A percentile compares a stretch with the other conserved stretches of the same genome.
These are phyloP conservation scores for Coemansia sp. DNA, from an alignment of 192 early-diverging fungal genomes.

Conservation along the genomic window DNA sequence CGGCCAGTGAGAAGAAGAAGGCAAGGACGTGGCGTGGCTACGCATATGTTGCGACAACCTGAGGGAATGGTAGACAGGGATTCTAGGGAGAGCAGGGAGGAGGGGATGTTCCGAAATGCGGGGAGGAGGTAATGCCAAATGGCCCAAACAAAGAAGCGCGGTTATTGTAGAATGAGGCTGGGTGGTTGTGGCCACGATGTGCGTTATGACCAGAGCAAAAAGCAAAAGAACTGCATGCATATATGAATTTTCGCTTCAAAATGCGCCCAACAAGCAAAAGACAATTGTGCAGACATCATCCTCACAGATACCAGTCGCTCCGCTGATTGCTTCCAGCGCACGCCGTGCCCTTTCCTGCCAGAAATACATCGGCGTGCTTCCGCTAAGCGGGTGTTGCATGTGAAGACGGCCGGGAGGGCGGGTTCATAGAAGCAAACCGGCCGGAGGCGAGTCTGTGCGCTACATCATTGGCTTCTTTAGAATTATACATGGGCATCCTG, in stretches of 20 bases:
- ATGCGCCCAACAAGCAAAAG: background rate
- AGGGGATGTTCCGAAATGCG: conserved; percentile 12
- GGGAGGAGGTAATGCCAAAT: background rate
- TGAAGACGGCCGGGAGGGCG: background rate
- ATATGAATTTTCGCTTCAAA: conserved; percentile 12
- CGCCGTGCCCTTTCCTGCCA: background rate
- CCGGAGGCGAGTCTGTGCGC: no score
- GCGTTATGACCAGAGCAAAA: conserved; percentile 17
- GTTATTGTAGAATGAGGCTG: conserved; percentile 16
- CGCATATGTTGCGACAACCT: background rate
- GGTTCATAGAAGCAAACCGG: background rate
- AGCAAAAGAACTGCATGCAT: conserved; percentile 9
- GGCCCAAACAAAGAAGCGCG: conserved; percentile 6
- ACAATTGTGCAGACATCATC: conserved; percentile 4
- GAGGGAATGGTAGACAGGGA: background rate
- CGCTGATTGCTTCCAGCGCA: background rate
- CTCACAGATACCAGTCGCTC: background rate
- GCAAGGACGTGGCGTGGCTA: background rate
- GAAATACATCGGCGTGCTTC: background rate
- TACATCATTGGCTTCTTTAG: no score
- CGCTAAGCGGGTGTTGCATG: background rate
- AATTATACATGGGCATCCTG: no score
- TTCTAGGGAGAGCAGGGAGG: conserved; percentile 5
- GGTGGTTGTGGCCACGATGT: conserved; percentile 6
- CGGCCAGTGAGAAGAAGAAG: background rate